Percentiles rank a stretch among this genome's conserved stretches.
Conservation (phyloP, 2,329 filamentous ascomycete genomes). For the Rhynchosporium secalis region DNA sequence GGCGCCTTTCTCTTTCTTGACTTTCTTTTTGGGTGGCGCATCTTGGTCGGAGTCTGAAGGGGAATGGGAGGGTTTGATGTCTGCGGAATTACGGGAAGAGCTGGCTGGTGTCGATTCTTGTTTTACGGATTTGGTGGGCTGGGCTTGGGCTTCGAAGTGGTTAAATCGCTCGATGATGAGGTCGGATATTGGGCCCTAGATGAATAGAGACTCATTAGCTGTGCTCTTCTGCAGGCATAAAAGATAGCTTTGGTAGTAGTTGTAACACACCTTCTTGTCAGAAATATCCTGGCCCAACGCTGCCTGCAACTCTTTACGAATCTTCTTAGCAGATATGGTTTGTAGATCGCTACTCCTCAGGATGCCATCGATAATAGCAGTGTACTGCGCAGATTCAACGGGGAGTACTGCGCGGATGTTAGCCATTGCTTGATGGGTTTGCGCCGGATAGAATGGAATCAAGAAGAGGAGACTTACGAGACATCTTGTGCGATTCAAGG, state of each 20-base stretch:
- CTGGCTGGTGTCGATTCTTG: slow-evolving; percentile 27
- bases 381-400: slow-evolving; percentile 39
- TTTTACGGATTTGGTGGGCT: slow-evolving; percentile 17
- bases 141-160: slow-evolving; percentile 21
- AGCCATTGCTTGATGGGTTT: slow-evolving; percentile 5
- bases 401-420: slow-evolving; percentile 32
- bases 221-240: not conserved
- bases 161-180: slow-evolving; percentile 59
- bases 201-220: not conserved
- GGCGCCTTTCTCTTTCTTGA: slow-evolving; percentile 51
- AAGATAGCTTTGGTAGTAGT: not conserved
- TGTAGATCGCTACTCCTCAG: slow-evolving; percentile 41
- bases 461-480: slow-evolving; percentile 24
- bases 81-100: slow-evolving; percentile 15
- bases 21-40: slow-evolving; percentile 58
- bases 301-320: slow-evolving; percentile 40
- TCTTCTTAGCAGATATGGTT: slow-evolving; percentile 43
- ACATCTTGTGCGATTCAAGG: slow-evolving; percentile 24
- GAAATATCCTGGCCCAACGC: slow-evolving; percentile 40
- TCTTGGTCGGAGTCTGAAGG: slow-evolving; percentile 37
- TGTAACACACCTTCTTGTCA: slow-evolving; percentile 40
- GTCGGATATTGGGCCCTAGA: slow-evolving; percentile 51
- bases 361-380: slow-evolving; percentile 43
- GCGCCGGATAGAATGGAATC: not conserved
- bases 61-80: slow-evolving; percentile 21